Conservation (phyloP, 108 stramenopile species). For the Mediolabrus comicus region DNA sequence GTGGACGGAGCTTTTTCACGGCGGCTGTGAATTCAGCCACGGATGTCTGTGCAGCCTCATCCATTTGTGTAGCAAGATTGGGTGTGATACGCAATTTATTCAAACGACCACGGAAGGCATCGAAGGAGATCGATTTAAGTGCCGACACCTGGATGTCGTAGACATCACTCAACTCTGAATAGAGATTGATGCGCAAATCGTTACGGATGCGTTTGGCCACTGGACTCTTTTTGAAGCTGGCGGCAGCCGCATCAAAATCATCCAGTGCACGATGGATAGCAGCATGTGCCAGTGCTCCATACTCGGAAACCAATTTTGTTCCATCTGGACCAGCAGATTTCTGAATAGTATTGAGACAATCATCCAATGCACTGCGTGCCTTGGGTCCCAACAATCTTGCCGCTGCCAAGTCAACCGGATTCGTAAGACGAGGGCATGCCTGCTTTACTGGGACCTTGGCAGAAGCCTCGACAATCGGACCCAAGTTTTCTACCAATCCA, state of each 20-base stretch:
- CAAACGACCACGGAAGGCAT: slow-evolving; percentile 59
- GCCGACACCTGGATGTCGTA: slow-evolving; percentile 62
- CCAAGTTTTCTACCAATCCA: slow-evolving; percentile 42
- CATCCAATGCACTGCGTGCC: slow-evolving; percentile 47
- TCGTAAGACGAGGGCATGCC: slow-evolving; percentile 29
- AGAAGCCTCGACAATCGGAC: slow-evolving; percentile 42
- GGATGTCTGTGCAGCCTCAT: slow-evolving; percentile 47
- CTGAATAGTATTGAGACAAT: slow-evolving; percentile 38
- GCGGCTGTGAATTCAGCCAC: slow-evolving; percentile 55
- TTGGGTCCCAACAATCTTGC: slow-evolving; percentile 58
- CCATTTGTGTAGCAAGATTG: slow-evolving; percentile 69
- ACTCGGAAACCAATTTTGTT: slow-evolving; percentile 59
- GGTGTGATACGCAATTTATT: slow-evolving; percentile 74
- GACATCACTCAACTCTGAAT: slow-evolving; percentile 57
- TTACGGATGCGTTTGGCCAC: slow-evolving; percentile 62
- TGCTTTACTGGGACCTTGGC: slow-evolving; percentile 42
- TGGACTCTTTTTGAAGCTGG: slow-evolving; percentile 34
- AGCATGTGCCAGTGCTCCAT: slow-evolving; percentile 72
- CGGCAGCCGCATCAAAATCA: slow-evolving; percentile 41
- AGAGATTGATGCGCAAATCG: slow-evolving; percentile 57
- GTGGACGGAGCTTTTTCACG: slow-evolving; percentile 48
- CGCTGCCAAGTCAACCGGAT: slow-evolving; percentile 68
- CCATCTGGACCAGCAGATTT: slow-evolving; percentile 26
- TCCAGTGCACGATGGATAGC: slow-evolving; percentile 60
- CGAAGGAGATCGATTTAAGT: slow-evolving; percentile 58